phyloP scores from a whole-genome alignment of 2,329 filamentous ascomycete genomes.

The Whalleya microplaca region DNA sequence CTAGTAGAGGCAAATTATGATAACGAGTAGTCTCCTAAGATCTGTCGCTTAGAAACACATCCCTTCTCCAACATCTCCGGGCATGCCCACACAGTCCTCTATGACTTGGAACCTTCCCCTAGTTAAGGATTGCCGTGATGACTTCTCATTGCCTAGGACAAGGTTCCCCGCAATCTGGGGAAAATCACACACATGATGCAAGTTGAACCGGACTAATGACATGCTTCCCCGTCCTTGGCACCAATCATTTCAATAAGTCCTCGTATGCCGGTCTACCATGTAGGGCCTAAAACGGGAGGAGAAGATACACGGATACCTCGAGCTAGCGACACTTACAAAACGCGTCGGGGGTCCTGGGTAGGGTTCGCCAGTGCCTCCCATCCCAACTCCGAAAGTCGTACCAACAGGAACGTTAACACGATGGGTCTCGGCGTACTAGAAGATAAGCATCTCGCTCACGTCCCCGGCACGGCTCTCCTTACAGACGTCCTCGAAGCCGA shows the following conservation, averaged over 20 bases:
- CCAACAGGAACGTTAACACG: background rate
- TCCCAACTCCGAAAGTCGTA: background rate
- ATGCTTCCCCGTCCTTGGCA: conserved; percentile 3
- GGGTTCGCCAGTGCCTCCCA: background rate
- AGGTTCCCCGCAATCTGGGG: conserved; percentile 24
- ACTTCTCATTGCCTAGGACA: conserved; percentile 15
- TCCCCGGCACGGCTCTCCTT: conserved; percentile 36
- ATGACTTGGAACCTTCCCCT: background rate
- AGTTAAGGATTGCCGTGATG: conserved; percentile 22
- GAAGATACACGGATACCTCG: conserved; percentile 6
- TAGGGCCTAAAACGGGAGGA: background rate
- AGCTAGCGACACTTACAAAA: conserved; percentile 7
- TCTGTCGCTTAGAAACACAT: no score
- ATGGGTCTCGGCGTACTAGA: conserved; percentile 39
- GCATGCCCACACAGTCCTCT: no score
- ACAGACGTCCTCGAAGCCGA: conserved; percentile 34
- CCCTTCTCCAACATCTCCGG: no score
- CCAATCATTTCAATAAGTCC: conserved; percentile 2
- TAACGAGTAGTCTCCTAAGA: no score
- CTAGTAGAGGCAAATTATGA: no score
- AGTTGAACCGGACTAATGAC: background rate
- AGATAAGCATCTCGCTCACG: conserved; percentile 32
- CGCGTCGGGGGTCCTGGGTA: background rate
- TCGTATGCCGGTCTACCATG: background rate
- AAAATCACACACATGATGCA: conserved; percentile 6